A percentile compares a stretch with the other conserved stretches of the same genome.
These are phyloP conservation scores for Heliocybe sulcata DNA, from an alignment of 1,284 basidiomycete genomes.

Conservation along the genomic window DNA sequence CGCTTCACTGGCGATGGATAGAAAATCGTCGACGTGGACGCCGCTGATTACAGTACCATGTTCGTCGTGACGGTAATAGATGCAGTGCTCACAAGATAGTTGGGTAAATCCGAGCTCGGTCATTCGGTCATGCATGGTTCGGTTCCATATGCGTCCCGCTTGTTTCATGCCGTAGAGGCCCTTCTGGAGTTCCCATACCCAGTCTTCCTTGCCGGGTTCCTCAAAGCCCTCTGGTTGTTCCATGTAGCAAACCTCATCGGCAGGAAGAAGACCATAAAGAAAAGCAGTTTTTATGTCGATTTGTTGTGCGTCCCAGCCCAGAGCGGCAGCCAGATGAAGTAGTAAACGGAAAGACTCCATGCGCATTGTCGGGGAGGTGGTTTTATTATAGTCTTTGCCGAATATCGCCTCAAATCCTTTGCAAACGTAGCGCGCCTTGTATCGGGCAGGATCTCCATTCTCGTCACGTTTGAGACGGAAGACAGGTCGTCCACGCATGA, in stretches of 20 bases:
- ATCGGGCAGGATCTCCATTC: no score
- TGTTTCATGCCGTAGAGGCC: constrained; percentile 36
- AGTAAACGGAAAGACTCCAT: constrained; percentile 28
- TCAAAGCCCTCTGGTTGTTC: constrained; percentile 27
- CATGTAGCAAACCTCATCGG: constrained; percentile 31
- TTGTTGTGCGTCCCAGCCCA: constrained; percentile 29
- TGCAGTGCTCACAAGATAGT: constrained; percentile 24
- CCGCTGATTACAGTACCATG: constrained; percentile 18
- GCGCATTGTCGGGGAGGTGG: constrained; percentile 32
- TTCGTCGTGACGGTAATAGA: constrained; percentile 17
- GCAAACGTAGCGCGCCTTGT: no score
- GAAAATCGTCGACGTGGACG: constrained; percentile 28
- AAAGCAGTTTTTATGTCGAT: constrained; percentile 41
- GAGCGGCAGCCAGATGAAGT: constrained; percentile 25
- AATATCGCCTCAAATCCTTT: no score
- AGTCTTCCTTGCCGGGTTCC: constrained; percentile 17
- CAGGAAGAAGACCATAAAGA: constrained; percentile 28
- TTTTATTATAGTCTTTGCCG: constrained; percentile 32
- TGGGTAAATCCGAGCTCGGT: constrained; percentile 19
- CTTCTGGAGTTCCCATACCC: constrained; percentile 24
- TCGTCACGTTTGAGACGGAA: no score
- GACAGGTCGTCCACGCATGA: no score
- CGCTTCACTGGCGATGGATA: constrained; percentile 12
- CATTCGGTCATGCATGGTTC: constrained; percentile 24
- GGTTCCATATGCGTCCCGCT: constrained; percentile 26